Percentiles rank a stretch among this genome's conserved stretches.
These are phyloP conservation scores for Tephrocybe sp. DNA, from an alignment of 768 basidiomycete species.

Conservation along the genomic window DNA sequence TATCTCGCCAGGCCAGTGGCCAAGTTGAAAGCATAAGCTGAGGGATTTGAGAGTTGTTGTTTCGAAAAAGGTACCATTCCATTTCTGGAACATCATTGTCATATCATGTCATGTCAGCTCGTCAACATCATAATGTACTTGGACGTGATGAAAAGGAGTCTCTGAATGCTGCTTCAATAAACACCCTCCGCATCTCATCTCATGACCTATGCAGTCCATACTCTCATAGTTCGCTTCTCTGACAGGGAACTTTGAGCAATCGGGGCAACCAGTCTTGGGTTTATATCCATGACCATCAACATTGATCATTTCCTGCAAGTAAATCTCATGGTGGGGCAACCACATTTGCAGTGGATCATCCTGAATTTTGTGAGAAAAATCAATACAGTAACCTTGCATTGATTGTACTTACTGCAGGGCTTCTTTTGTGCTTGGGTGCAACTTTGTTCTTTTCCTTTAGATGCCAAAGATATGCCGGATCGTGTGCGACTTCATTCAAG, in stretches of 20 bases:
- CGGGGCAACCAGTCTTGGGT: neutral
- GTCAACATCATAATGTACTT: neutral
- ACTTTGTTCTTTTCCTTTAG: neutral
- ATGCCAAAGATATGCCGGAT: neutral
- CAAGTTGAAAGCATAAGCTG: constrained; percentile 28
- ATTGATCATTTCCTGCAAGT: neutral
- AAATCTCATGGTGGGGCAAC: neutral
- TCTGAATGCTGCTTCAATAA: neutral
- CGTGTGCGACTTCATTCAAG: neutral
- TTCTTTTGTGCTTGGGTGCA: neutral
- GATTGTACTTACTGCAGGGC: neutral
- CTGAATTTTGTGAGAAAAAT: neutral
- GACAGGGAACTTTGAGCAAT: neutral
- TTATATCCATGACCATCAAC: neutral
- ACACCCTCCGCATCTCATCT: neutral
- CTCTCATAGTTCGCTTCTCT: neutral
- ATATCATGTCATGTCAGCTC: neutral
- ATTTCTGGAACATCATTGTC: neutral
- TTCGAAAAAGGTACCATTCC: constrained; percentile 11
- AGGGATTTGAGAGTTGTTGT: constrained; percentile 18
- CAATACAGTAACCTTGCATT: neutral
- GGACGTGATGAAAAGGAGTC: neutral
- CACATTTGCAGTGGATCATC: neutral
- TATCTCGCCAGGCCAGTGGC: constrained; percentile 17
- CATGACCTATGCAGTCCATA: neutral